Evolutionary conservation across 495 filamentous ascomycete genomes (phyloP).

Genomic region (Chaetomidium leptoderma): DNA sequence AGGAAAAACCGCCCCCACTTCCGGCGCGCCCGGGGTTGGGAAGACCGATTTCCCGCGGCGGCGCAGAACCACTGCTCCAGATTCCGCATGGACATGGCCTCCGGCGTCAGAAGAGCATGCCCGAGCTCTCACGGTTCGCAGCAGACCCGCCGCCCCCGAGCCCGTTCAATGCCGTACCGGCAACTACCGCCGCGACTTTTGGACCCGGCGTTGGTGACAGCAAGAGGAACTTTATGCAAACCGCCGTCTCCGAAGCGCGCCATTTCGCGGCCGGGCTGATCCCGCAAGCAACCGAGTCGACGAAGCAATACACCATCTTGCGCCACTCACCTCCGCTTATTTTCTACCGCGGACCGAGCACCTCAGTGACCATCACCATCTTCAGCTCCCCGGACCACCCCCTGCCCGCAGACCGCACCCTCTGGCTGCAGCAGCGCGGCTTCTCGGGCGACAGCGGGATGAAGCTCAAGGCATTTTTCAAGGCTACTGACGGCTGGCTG

Average conservation of each 20-base stretch:
- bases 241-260: slow-evolving; percentile 52
- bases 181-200: slow-evolving; percentile 15
- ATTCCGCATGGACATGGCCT: neutral
- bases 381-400: slow-evolving; percentile 51
- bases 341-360: slow-evolving; percentile 59
- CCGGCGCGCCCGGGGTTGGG: neutral
- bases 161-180: neutral
- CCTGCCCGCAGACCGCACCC: slow-evolving; percentile 53
- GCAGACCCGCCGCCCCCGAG: neutral
- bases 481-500: slow-evolving; percentile 54
- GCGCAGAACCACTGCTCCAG: slow-evolving; percentile 5
- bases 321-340: slow-evolving; percentile 60
- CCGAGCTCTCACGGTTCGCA: slow-evolving; percentile 9
- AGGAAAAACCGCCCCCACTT: slow-evolving; percentile 10
- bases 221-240: slow-evolving; percentile 35
- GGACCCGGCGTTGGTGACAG: slow-evolving; percentile 7
- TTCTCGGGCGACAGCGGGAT: slow-evolving; percentile 66
- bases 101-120: slow-evolving; percentile 11
- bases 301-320: slow-evolving; percentile 62
- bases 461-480: slow-evolving; percentile 57
- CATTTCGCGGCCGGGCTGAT: slow-evolving; percentile 63
- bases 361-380: slow-evolving; percentile 57
- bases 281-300: slow-evolving; percentile 58
- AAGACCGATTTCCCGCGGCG: slow-evolving; percentile 5
- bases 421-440: slow-evolving; percentile 64